Conservation (phyloP, 176 grass and related monocot species). For the Pontederia paniculata region DNA sequence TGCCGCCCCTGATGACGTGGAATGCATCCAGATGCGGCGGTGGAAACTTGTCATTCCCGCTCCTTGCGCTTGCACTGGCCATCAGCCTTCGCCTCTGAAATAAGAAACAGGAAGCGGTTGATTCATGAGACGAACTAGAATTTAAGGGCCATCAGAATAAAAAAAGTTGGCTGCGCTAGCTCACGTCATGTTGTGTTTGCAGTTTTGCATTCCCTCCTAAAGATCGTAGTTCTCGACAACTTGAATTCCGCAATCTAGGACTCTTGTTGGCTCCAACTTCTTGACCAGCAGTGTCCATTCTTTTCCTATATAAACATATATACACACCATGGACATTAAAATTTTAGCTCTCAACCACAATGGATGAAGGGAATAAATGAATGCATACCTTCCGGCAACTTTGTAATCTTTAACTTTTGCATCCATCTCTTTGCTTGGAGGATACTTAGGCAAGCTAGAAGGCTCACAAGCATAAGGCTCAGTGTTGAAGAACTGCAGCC, state of each 20-base stretch:
- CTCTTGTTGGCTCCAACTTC: constrained; percentile 32
- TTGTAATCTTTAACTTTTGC: constrained; percentile 52
- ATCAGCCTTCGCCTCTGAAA: constrained; percentile 62
- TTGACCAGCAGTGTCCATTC: constrained; percentile 36
- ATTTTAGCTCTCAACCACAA: too few species aligned
- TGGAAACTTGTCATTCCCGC: constrained; percentile 72
- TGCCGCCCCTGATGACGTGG: constrained; percentile 14
- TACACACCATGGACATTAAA: neutral
- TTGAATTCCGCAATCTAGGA: constrained; percentile 39
- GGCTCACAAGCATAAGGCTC: constrained; percentile 85
- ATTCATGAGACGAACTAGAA: neutral
- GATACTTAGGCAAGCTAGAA: constrained; percentile 66
- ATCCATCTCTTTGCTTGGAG: constrained; percentile 93
- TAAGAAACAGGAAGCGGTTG: constrained; percentile 3
- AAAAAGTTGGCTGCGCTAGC: neutral
- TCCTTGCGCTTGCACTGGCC: constrained; percentile 48
- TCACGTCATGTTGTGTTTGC: constrained; percentile 36
- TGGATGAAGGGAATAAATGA: neutral
- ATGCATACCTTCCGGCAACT: constrained; percentile 38
- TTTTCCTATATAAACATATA: constrained; percentile 35
- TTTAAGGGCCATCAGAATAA: constrained; percentile 6
- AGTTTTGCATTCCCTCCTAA: constrained; percentile 36
- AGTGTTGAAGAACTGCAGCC: constrained; percentile 80
- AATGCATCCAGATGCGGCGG: constrained; percentile 73
- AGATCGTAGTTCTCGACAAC: constrained; percentile 42